Conservation (phyloP, 345 rosid genomes). For the Citrus unshiu region DNA sequence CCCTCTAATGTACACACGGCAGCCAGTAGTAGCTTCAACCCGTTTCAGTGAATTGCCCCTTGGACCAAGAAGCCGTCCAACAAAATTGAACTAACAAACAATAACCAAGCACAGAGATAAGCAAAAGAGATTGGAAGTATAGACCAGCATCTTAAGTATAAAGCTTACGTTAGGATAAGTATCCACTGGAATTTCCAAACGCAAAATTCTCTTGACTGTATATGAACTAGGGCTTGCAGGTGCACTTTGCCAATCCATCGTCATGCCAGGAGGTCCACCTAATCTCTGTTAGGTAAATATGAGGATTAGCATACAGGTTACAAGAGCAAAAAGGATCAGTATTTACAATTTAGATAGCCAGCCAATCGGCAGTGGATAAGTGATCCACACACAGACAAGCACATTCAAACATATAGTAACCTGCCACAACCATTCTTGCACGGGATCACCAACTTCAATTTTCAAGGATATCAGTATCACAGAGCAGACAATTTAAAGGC, state of each 20-base stretch:
- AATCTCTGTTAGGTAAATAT: slow-evolving; percentile 52
- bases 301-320: slow-evolving; percentile 4
- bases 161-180: slow-evolving; percentile 68
- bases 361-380: background rate
- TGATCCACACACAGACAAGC: background rate
- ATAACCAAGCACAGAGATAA: slow-evolving; percentile 10
- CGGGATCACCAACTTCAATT: background rate
- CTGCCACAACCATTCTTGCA: background rate
- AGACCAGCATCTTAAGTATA: background rate
- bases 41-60: slow-evolving; percentile 98
- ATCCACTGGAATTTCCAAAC: slow-evolving; percentile 97
- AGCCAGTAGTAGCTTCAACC: slow-evolving; percentile 97
- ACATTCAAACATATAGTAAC: background rate
- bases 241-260: slow-evolving; percentile 99
- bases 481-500: background rate
- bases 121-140: background rate
- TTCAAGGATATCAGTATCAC: background rate
- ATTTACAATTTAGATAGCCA: background rate
- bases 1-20: slow-evolving; percentile 97
- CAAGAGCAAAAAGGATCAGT: background rate
- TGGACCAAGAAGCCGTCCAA: slow-evolving; percentile 95
- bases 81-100: slow-evolving; percentile 82
- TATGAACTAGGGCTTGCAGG: slow-evolving; percentile 94
- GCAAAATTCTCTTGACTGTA: slow-evolving; percentile 91
- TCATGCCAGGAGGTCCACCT: slow-evolving; percentile 88